A percentile compares a stretch with the other conserved stretches of the same genome.
phyloP scores from a whole-genome alignment of 805 yeast genomes.

The Lipomyces anomalus region DNA sequence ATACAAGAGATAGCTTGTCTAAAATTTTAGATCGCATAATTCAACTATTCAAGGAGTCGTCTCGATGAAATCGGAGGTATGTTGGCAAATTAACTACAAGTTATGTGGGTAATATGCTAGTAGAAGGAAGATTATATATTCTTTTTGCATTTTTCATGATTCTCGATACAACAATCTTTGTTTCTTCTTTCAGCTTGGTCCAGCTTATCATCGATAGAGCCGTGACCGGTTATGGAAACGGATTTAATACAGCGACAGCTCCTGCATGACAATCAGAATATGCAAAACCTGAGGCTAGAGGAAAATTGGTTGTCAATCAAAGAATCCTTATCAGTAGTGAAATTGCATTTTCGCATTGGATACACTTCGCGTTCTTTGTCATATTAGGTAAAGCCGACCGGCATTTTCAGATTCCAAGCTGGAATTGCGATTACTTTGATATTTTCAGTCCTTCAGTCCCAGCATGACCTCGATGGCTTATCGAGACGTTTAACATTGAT shows the following conservation, averaged over 20 bases:
- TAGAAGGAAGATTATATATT: conserved; percentile 57
- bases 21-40: conserved; percentile 6
- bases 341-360: conserved; percentile 62
- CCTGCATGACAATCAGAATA: conserved; percentile 80
- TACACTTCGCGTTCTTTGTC: conserved; percentile 65
- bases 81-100: conserved; percentile 61
- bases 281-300: conserved; percentile 61
- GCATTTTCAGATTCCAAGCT: conserved; percentile 73
- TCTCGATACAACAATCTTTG: conserved; percentile 55
- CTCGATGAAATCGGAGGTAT: conserved; percentile 69
- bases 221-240: conserved; percentile 69
- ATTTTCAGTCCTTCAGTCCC: conserved; percentile 53
- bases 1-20: conserved; percentile 2
- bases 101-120: conserved; percentile 58
- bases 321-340: conserved; percentile 71
- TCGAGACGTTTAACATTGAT: conserved; percentile 60
- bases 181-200: conserved; percentile 52
- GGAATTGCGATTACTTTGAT: conserved; percentile 56
- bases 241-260: conserved; percentile 67
- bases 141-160: conserved; percentile 52
- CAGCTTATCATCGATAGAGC: conserved; percentile 73
- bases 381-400: conserved; percentile 44
- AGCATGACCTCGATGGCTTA: conserved; percentile 81
- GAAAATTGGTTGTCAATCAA: conserved; percentile 61
- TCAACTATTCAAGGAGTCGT: conserved; percentile 16